phyloP scores from a whole-genome alignment of 345 rosid genomes.

The Salix exigua region DNA sequence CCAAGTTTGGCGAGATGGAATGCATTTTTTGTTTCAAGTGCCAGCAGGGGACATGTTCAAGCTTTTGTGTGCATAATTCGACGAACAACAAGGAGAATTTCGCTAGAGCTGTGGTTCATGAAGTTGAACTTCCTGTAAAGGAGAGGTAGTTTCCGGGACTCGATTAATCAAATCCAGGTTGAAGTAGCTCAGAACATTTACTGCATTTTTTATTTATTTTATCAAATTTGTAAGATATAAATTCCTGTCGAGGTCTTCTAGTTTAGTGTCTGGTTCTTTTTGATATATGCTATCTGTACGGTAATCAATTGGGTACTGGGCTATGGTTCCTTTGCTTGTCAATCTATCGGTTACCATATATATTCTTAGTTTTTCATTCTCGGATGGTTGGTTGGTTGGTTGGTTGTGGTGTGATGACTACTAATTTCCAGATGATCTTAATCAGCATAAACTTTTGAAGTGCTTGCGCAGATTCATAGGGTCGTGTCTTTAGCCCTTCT shows the following conservation, averaged over 20 bases:
- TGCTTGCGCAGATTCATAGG: too few relatives aligned
- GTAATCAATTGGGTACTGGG: conserved; percentile 4
- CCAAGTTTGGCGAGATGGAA: not conserved
- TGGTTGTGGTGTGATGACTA: too few relatives aligned
- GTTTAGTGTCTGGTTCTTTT: not conserved
- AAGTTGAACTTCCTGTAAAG: conserved; percentile 8
- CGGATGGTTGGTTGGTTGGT: too few relatives aligned
- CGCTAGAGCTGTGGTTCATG: not conserved
- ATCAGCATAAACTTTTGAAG: too few relatives aligned
- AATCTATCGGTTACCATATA: not conserved
- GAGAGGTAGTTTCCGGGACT: conserved; percentile 1
- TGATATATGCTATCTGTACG: not conserved
- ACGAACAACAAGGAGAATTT: not conserved
- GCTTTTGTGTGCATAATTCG: conserved; percentile 1
- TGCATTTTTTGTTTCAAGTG: not conserved
- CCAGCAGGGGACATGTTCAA: not conserved
- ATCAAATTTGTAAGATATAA: conserved; percentile 17
- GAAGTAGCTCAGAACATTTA: conserved; percentile 17
- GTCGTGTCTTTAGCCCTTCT: too few relatives aligned
- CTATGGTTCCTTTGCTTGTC: conserved; percentile 1
- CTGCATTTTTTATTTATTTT: conserved; percentile 16
- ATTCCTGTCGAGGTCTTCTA: not conserved
- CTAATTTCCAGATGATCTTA: too few relatives aligned
- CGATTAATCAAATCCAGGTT: conserved; percentile 7
- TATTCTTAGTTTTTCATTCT: not conserved